Base-by-base conservation (phyloP, 352 stramenopile species). In the Phytophthora pinifolia region DNA sequence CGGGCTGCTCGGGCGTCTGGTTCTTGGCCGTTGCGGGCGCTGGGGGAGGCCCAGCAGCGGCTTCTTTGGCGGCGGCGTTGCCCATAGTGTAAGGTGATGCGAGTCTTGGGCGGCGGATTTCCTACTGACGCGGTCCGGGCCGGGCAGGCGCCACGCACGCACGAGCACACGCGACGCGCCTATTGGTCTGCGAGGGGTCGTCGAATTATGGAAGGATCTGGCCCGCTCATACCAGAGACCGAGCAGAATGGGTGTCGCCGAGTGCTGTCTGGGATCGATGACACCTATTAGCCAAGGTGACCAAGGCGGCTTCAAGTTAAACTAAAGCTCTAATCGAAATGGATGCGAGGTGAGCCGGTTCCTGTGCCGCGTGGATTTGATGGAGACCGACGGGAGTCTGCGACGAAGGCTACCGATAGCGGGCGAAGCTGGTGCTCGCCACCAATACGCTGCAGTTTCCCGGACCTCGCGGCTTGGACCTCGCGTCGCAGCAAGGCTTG, bases 61-160 rank as follows among this genome's bases (percentile, higher is more conserved):
- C 12, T 46, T 59, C 51, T 69, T 74, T 74, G 38, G 65, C 44
- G 48, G 48, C 53, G 37, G 61, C 50, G 51, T 71, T 71, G 13
- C 65, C 65, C 65, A 74, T 72, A 31, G 5, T 44, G 17, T 6
- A 18, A 9, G 22, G 27, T 15, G 46, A 45, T 29, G 20, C 62
- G 31, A 8, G 55, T 44, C 37, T 29, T 50, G 13, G 47, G 13
- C 14, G 38, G 49, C 33, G 15, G 49, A 65, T 58, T 65, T 54
- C 27, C 20, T 41, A 55, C 48, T 70, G 55, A 46, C 13, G 17
- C 13, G 43, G 15, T n/a, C 18, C 13, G 15, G 31, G 17, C 20
- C 15, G 6, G 14, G 6, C 20, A 13, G 15, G 4, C 17, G 54
- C 31, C 41, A 59, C 59, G 59, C 41, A 67, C 59, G 54, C 53